Percentiles rank a stretch among this genome's conserved stretches.
Conservation (phyloP, 192 early-diverging fungal genomes). For the Coemansia sp. region DNA sequence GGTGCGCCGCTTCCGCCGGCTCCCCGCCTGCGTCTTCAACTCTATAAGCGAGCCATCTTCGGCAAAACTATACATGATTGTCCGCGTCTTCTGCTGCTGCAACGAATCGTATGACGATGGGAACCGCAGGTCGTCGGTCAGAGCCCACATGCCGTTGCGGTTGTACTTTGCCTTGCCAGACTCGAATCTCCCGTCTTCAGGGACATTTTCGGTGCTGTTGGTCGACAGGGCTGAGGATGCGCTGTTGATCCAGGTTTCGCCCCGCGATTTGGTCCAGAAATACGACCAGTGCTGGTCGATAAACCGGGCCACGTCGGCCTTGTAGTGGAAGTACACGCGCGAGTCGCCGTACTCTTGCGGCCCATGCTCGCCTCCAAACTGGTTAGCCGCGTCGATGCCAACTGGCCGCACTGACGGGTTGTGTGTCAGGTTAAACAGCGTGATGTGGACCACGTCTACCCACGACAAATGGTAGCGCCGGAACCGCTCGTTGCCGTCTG, state of each 20-base stretch:
- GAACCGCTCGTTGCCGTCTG: slow-evolving; percentile 56
- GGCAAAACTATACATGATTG: slow-evolving; percentile 53
- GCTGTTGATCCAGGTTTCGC: slow-evolving; percentile 64
- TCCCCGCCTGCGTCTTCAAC: slow-evolving; percentile 35
- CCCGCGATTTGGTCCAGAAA: slow-evolving; percentile 64
- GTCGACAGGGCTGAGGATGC: slow-evolving; percentile 60
- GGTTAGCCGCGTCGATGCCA: slow-evolving; percentile 27
- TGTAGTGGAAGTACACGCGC: slow-evolving; percentile 56
- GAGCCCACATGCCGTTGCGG: slow-evolving; percentile 56
- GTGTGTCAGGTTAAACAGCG: slow-evolving; percentile 62
- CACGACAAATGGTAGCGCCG: slow-evolving; percentile 60
- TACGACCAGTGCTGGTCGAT: slow-evolving; percentile 66
- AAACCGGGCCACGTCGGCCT: slow-evolving; percentile 63
- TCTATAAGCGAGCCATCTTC: slow-evolving; percentile 52
- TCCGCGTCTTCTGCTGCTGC: slow-evolving; percentile 55
- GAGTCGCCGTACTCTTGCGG: slow-evolving; percentile 54
- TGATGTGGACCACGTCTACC: slow-evolving; percentile 67
- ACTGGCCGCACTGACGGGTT: slow-evolving; percentile 35
- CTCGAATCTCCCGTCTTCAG: slow-evolving; percentile 54
- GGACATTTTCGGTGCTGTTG: slow-evolving; percentile 55
- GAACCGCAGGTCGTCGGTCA: slow-evolving; percentile 50
- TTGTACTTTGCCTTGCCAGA: slow-evolving; percentile 60
- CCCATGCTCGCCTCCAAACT: slow-evolving; percentile 52
- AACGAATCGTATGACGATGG: slow-evolving; percentile 54
- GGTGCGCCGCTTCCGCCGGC: slow-evolving; percentile 45